Percentiles rank a stretch among this genome's conserved stretches.
Evolutionary conservation across 371 early-diverging fungal genomes (phyloP).

Genomic region (Apophysomyces trapeziformis): DNA sequence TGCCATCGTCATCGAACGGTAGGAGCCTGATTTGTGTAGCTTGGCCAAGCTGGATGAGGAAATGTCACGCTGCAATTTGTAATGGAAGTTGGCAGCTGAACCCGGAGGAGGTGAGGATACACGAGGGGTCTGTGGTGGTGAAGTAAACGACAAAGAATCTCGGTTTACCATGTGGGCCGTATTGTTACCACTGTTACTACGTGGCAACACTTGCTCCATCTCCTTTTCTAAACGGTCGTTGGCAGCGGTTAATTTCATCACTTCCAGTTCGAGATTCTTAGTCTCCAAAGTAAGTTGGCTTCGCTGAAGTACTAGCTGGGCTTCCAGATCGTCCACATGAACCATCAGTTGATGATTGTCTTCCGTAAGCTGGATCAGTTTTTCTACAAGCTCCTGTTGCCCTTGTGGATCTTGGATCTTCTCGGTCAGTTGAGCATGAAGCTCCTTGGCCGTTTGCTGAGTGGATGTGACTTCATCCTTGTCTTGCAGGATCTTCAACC

Average conservation of each 20-base stretch:
- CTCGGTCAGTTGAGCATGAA: slow-evolving; percentile 15
- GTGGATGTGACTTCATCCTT: slow-evolving; percentile 7
- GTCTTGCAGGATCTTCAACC: neutral
- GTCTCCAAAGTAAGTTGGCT: slow-evolving; percentile 43
- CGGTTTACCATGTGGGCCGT: slow-evolving; percentile 12
- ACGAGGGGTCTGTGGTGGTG: slow-evolving; percentile 50
- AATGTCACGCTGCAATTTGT: slow-evolving; percentile 32
- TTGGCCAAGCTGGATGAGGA: slow-evolving; percentile 33
- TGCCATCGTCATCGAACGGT: slow-evolving; percentile 25
- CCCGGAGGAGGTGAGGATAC: slow-evolving; percentile 31
- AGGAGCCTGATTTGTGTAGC: slow-evolving; percentile 40
- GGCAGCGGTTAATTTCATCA: slow-evolving; percentile 49
- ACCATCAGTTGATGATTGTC: slow-evolving; percentile 43
- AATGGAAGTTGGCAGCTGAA: slow-evolving; percentile 20
- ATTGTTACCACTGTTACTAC: slow-evolving; percentile 19
- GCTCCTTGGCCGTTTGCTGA: neutral
- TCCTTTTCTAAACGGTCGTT: slow-evolving; percentile 56
- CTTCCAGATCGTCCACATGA: slow-evolving; percentile 44
- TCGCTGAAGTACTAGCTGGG: slow-evolving; percentile 42
- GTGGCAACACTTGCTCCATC: slow-evolving; percentile 49
- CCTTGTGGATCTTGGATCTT: slow-evolving; percentile 15
- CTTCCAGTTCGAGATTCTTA: slow-evolving; percentile 46
- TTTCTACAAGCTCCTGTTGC: slow-evolving; percentile 30
- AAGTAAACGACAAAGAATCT: slow-evolving; percentile 32
- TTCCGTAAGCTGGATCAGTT: slow-evolving; percentile 32